These are phyloP conservation scores for Graphilbum fragrans DNA, from an alignment of 2,329 filamentous ascomycete genomes.

Conservation along the genomic window DNA sequence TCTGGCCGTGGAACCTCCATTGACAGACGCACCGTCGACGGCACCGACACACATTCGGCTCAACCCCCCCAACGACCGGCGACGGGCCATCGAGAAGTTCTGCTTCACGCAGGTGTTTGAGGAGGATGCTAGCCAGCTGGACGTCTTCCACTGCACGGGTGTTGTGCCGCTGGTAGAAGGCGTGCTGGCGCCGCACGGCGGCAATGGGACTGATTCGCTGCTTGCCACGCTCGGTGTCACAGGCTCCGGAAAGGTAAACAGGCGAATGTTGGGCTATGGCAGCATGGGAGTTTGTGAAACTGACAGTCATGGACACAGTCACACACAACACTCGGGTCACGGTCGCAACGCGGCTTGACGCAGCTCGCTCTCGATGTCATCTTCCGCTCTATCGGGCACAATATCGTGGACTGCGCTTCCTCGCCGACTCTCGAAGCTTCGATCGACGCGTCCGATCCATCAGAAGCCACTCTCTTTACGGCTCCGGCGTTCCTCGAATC, in stretches of 20 bases:
- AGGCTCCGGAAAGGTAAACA: conserved; percentile 82
- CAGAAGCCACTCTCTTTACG: conserved; percentile 65
- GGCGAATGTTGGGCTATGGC: conserved; percentile 6
- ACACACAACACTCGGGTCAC: conserved; percentile 88
- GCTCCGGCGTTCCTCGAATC: conserved; percentile 69
- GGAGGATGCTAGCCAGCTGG: conserved; percentile 71
- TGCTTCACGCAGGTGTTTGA: conserved; percentile 90
- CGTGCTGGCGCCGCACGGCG: conserved; percentile 59
- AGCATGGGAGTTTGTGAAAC: not conserved
- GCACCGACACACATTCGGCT: conserved; percentile 59
- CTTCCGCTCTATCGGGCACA: conserved; percentile 66
- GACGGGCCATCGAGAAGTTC: conserved; percentile 84
- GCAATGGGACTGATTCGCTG: conserved; percentile 76
- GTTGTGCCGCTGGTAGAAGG: conserved; percentile 67
- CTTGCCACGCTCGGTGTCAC: conserved; percentile 89
- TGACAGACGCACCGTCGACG: conserved; percentile 19
- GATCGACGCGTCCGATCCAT: conserved; percentile 63
- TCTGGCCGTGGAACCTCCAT: conserved; percentile 56
- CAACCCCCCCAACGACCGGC: conserved; percentile 73
- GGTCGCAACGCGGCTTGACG: conserved; percentile 74
- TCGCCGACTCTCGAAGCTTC: conserved; percentile 57
- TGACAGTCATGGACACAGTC: conserved; percentile 41
- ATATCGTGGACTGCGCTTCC: conserved; percentile 50
- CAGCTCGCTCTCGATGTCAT: conserved; percentile 85
- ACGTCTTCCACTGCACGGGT: conserved; percentile 72